Base-by-base conservation (phyloP, 202 grass and related monocot species). In the Brachypodium distachyon region DNA sequence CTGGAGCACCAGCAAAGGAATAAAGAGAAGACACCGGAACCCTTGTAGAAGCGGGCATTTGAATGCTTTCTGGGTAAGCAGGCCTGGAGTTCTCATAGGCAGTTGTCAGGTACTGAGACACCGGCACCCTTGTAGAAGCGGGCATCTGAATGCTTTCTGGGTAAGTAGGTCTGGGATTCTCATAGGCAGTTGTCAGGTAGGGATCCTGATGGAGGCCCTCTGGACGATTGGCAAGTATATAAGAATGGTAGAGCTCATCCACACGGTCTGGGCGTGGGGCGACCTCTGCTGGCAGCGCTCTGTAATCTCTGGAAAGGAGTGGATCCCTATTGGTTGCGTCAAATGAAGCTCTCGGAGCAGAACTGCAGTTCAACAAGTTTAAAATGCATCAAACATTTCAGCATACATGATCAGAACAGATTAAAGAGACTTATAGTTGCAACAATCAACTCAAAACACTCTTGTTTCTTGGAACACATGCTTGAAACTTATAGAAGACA, bases 171-270 rank as follows among this genome's bases (percentile, higher is more conserved):
- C 49, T 28, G 5, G 50, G 32, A 46, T 62, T 43, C 27, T 73
- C 76, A 16, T 81, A 86, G 36, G 31, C 33, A 14, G 69, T 25
- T 28, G 61, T 63, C 52, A 3, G 26, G 12, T 81, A 73, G 17
- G 61, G 81, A 12, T 40, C 72, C 8, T 42, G 72, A 25, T 32
- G 55, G 17, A 77, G 50, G 47, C 81, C 79, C 67, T 76, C 60
- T 7, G 40, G 40, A 5, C 61, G 73, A 42, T 83, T 56, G 52
- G 70, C 81, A 14, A 70, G 70, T 47, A 46, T 79, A 65, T 86
- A 82, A 59, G 81, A 73, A 39, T 46, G 81, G 70, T 92, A 92
- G 48, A 81, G 63, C 40, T 88, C 89, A 33, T 84, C 74, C 55
- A 78, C 56, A 1, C 2, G 62, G 66, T 65, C 77, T 13, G 81